Conservation (phyloP, 2,329 filamentous ascomycete species). For the Diaporthe velutina region DNA sequence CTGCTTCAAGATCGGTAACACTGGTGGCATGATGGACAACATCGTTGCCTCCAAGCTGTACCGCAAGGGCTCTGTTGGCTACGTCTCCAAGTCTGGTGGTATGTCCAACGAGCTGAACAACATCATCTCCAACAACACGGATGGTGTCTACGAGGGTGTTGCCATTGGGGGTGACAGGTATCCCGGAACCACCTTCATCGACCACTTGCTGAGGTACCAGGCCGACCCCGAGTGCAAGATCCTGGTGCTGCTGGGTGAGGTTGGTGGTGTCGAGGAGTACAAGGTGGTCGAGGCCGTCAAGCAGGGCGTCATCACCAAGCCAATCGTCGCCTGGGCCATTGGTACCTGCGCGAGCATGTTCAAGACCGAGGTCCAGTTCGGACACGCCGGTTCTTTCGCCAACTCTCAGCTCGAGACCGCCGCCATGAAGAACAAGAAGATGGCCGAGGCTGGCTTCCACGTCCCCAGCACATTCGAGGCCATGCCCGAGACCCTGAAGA, state of each 20-base stretch:
- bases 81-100: slow-evolving; percentile 99
- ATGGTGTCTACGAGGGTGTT: slow-evolving; percentile 99
- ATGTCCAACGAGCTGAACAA: slow-evolving; percentile 99
- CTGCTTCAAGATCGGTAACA: slow-evolving; percentile 99
- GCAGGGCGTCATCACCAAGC: slow-evolving; percentile 95
- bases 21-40: slow-evolving; percentile 99
- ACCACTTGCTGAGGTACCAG: slow-evolving; percentile 97
- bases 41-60: slow-evolving; percentile 99
- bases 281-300: slow-evolving; percentile 99
- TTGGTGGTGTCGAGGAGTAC: slow-evolving; percentile 99
- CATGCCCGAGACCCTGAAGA: slow-evolving; percentile 80
- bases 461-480: slow-evolving; percentile 98
- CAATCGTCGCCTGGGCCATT: slow-evolving; percentile 98
- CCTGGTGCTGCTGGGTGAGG: slow-evolving; percentile 93
- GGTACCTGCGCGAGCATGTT: slow-evolving; percentile 99
- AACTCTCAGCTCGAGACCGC: slow-evolving; percentile 99
- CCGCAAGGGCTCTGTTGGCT: slow-evolving; percentile 97
- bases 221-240: slow-evolving; percentile 98
- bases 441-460: slow-evolving; percentile 94
- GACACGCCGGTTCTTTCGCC: slow-evolving; percentile 97
- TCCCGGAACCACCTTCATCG: slow-evolving; percentile 98
- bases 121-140: slow-evolving; percentile 95
- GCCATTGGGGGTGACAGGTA: slow-evolving; percentile 99
- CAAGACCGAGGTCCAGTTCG: slow-evolving; percentile 99
- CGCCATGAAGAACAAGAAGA: slow-evolving; percentile 94